Evolutionary conservation across 139 green algal species (phyloP), one percentile per base, ranked within the genome.

Genomic region (Coelastrella sp.): DNA sequence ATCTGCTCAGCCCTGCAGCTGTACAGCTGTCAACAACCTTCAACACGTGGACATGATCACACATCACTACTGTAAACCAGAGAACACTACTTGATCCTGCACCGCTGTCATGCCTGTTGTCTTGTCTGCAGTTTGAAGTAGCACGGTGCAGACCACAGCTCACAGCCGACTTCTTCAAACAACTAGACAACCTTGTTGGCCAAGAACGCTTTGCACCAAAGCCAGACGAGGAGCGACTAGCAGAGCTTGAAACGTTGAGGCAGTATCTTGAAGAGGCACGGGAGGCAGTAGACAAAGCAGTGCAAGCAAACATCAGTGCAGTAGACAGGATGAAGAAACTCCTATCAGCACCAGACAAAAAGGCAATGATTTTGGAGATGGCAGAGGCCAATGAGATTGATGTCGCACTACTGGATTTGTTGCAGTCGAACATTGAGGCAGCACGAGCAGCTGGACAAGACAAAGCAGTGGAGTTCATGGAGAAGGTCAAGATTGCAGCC

Each of bases 211-310:
- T 93, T 60, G 17, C 81, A 4, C 38, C 50, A 11, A 62, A 67
- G 38, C 50, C 85, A 7, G 78, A 84, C 23, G 60, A 84, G 87
- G 93, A 96, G 6, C 72, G 79, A 7, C 84, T 98, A 30, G 94
- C 89, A 9, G 96, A 98, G 92, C 89, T 98, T 41, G 93, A 98
- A 30, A 77, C 80, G n/a, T 89, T 98, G 35, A 86, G 92, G n/a
- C 81, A 95, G 17, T 96, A 96, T 41, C 84, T 98, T 2, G 88
- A 93, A 80, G 87, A 94, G 38, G 93, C 85, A 1, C 27, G 90
- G 0, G 91, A 89, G 21, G 91, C 91, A 4, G 79, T 98, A 34
- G 95, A 98, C 86, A 87, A 89, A 57, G 84, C 88, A n/a, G 90
- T 91, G 1, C 37, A 40, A 11, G 71, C 88, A 0, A 86, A 86